Evolutionary conservation across 2,329 filamentous ascomycete genomes (phyloP).

Genomic region (Lomentospora prolificans): DNA sequence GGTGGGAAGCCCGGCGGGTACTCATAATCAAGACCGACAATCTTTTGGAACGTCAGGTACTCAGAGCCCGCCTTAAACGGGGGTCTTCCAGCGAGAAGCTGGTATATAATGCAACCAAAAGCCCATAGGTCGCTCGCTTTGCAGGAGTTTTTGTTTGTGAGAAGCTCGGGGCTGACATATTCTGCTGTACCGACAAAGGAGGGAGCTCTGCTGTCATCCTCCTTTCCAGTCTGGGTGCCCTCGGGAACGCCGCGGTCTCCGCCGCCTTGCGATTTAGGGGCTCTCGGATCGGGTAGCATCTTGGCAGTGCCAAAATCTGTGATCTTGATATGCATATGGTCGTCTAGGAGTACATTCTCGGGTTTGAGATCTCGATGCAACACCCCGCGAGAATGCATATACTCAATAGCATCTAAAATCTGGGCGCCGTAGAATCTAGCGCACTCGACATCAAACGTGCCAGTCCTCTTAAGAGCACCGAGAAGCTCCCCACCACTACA

Average conservation of each 20-base stretch:
- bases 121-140: slow-evolving; percentile 98
- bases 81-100: slow-evolving; percentile 86
- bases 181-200: slow-evolving; percentile 98
- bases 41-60: slow-evolving; percentile 97
- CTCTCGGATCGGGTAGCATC: slow-evolving; percentile 46
- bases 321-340: slow-evolving; percentile 96
- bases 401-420: slow-evolving; percentile 88
- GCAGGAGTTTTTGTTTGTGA: slow-evolving; percentile 93
- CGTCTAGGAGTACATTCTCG: slow-evolving; percentile 90
- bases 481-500: slow-evolving; percentile 87
- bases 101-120: slow-evolving; percentile 96
- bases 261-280: slow-evolving; percentile 31
- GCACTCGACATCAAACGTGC: slow-evolving; percentile 91
- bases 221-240: slow-evolving; percentile 37
- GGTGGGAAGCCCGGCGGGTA: slow-evolving; percentile 84
- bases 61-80: slow-evolving; percentile 96
- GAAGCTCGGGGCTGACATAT: slow-evolving; percentile 94
- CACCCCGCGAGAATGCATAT: slow-evolving; percentile 94
- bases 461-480: slow-evolving; percentile 86
- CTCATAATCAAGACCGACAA: slow-evolving; percentile 86
- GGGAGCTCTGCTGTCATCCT: slow-evolving; percentile 58
- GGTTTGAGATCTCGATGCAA: slow-evolving; percentile 96
- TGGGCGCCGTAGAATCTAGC: slow-evolving; percentile 90
- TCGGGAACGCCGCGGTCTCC: slow-evolving; percentile 27
- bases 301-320: slow-evolving; percentile 99